phyloP scores from a whole-genome alignment of 441 rosid genomes.

The Francoa sonchifolia region DNA sequence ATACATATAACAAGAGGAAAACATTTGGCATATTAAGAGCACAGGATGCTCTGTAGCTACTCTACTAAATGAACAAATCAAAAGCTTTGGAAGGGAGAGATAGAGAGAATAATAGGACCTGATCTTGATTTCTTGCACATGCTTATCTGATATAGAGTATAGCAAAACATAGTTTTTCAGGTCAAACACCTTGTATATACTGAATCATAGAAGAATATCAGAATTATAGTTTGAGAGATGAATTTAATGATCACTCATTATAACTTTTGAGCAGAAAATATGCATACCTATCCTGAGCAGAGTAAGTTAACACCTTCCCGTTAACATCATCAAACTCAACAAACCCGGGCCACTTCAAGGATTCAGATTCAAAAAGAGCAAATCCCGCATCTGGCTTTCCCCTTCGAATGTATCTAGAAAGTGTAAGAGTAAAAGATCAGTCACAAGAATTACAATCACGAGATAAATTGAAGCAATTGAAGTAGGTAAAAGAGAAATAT shows the following conservation, averaged over 20 bases:
- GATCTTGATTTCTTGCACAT: conserved; percentile 56
- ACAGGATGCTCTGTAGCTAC: too few relatives aligned
- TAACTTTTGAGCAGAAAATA: not conserved
- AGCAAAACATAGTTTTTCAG: conserved; percentile 54
- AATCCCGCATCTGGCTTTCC: conserved; percentile 69
- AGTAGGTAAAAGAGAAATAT: not conserved
- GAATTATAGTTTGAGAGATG: conserved; percentile 4
- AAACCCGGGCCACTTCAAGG: conserved; percentile 83
- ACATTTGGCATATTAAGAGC: too few relatives aligned
- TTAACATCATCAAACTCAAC: conserved; percentile 89
- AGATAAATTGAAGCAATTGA: conserved; percentile 1
- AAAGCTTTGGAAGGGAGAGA: too few relatives aligned
- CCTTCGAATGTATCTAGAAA: conserved; percentile 52
- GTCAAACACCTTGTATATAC: conserved; percentile 66
- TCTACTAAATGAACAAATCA: too few relatives aligned
- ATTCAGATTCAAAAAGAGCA: conserved; percentile 73
- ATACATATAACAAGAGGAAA: too few relatives aligned
- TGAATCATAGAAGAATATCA: conserved; percentile 14
- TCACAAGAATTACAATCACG: not conserved
- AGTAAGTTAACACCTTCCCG: conserved; percentile 72
- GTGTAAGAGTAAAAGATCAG: conserved; percentile 2
- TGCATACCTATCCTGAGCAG: conserved; percentile 64
- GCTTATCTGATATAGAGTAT: conserved; percentile 50
- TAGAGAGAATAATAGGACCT: conserved; percentile 22
- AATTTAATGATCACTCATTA: conserved; percentile 2